These are phyloP conservation scores for Dryadomyces quercus-mongolicae DNA, from an alignment of 2,329 filamentous ascomycete species.

Conservation along the genomic window DNA sequence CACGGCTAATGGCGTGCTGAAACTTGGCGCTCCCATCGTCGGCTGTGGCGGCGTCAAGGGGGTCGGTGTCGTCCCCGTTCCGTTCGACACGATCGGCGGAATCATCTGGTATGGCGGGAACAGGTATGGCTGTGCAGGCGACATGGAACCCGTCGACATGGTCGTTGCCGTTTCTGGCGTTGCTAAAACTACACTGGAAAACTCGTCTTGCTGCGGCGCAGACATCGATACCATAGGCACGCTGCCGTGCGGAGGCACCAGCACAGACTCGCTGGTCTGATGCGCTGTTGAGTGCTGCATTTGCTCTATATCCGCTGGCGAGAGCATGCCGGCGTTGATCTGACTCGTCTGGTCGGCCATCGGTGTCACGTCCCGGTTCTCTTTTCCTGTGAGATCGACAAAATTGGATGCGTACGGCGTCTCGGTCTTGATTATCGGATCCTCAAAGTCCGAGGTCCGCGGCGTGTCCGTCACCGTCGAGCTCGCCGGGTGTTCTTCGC, in stretches of 20 bases:
- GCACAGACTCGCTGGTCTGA: not conserved
- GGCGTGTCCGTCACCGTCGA: not conserved
- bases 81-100: not conserved
- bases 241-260: not conserved
- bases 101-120: not conserved
- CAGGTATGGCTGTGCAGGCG: not conserved
- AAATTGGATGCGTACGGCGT: not conserved
- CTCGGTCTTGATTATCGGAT: not conserved
- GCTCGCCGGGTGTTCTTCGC: not conserved
- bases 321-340: not conserved
- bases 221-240: not conserved
- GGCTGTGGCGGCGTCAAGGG: slow-evolving; percentile 11
- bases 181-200: not conserved
- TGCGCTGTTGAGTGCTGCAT: not conserved
- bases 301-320: not conserved
- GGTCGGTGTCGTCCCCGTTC: slow-evolving; percentile 18
- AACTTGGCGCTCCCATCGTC: slow-evolving; percentile 23
- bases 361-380: not conserved
- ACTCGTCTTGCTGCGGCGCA: not conserved
- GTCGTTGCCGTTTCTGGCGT: not conserved
- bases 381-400: not conserved
- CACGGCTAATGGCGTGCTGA: slow-evolving; percentile 21
- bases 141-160: not conserved
- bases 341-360: not conserved
- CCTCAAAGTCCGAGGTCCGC: not conserved